Evolutionary conservation across 768 basidiomycete species (phyloP).

Genomic region (Clitopilus passeckerianus): DNA sequence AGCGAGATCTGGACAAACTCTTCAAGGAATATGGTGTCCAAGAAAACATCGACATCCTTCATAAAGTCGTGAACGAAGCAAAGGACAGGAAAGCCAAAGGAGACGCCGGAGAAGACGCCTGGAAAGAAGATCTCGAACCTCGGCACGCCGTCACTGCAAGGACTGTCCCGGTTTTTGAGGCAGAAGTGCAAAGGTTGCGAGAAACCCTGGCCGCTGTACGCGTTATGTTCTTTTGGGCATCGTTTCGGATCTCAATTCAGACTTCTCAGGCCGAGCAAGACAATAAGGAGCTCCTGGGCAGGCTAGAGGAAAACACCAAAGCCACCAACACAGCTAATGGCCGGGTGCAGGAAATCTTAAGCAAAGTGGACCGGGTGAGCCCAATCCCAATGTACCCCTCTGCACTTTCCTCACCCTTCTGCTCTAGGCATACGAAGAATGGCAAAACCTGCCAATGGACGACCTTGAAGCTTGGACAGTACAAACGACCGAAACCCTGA

Average conservation of each 20-base stretch:
- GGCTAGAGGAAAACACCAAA: conserved; percentile 43
- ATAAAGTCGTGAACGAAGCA: conserved; percentile 66
- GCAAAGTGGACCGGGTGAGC: conserved; percentile 49
- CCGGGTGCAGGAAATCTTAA: conserved; percentile 40
- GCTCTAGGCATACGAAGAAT: conserved; percentile 41
- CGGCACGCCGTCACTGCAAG: conserved; percentile 57
- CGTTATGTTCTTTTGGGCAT: neutral
- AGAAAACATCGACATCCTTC: conserved; percentile 67
- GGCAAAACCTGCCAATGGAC: conserved; percentile 55
- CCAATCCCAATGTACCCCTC: neutral
- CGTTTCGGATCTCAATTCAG: neutral
- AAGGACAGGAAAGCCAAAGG: conserved; percentile 47
- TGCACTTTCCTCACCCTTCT: conserved; percentile 2
- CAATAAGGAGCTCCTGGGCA: conserved; percentile 41
- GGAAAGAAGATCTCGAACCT: conserved; percentile 63
- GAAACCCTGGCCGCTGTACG: conserved; percentile 32
- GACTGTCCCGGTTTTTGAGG: conserved; percentile 53
- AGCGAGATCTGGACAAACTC: conserved; percentile 68
- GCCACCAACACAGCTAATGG: conserved; percentile 42
- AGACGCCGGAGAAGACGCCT: conserved; percentile 47
- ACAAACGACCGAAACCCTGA: conserved; percentile 36
- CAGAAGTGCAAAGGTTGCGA: conserved; percentile 33
- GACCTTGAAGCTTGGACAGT: conserved; percentile 58
- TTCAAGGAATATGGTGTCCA: conserved; percentile 64
- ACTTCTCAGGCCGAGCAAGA: conserved; percentile 52